Evolutionary conservation across 2,329 filamentous ascomycete species (phyloP).

Genomic region (Teratosphaeria nubilosa): DNA sequence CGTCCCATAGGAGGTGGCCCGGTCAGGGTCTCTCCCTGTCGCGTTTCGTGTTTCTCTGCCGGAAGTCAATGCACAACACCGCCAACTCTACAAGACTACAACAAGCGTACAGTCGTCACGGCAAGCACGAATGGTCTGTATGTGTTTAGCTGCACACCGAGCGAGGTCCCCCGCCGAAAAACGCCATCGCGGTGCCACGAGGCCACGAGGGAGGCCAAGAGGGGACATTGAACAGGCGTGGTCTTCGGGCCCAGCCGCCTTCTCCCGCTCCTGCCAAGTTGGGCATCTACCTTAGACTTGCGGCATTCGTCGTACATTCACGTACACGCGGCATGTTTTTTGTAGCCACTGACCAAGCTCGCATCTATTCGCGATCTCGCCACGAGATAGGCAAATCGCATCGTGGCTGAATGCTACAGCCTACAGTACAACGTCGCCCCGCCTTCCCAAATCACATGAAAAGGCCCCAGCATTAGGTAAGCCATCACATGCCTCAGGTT

Average conservation of each 20-base stretch:
- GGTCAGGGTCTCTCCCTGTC: background rate
- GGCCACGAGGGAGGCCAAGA: background rate
- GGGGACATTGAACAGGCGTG: background rate
- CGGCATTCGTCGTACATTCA: background rate
- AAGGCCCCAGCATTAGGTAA: slow-evolving; percentile 4
- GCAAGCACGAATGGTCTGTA: too few species aligned
- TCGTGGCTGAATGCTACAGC: background rate
- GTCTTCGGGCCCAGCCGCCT: background rate
- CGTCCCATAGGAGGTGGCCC: background rate
- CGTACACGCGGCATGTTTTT: too few species aligned
- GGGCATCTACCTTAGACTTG: background rate
- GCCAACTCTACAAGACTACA: background rate
- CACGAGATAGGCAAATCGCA: too few species aligned
- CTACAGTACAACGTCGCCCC: background rate
- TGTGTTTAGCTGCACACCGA: too few species aligned
- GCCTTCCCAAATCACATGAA: background rate
- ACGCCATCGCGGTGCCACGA: too few species aligned
- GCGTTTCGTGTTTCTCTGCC: background rate
- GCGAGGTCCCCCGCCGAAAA: too few species aligned
- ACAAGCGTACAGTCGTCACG: background rate
- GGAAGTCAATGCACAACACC: background rate
- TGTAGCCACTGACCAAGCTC: too few species aligned
- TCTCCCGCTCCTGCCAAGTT: background rate
- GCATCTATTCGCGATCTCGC: too few species aligned
- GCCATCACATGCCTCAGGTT: background rate